Evolutionary conservation across 768 basidiomycete species (phyloP).

Genomic region (Cubamyces sp.): DNA sequence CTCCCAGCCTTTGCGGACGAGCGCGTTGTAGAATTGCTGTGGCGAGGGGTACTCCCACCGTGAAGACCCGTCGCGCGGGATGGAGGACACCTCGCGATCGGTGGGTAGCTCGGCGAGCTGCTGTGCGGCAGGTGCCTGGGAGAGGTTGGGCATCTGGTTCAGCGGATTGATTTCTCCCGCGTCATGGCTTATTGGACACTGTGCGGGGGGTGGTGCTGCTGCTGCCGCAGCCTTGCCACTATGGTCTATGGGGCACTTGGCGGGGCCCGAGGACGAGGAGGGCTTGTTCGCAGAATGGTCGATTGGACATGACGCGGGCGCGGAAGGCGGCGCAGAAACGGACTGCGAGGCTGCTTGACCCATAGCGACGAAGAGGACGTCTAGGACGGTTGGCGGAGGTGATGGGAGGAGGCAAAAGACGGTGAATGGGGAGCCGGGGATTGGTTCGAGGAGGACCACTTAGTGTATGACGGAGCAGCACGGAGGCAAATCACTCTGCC

Average conservation of each 20-base stretch:
- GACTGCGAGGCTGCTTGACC: constrained; percentile 36
- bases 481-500: constrained; percentile 8
- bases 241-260: constrained; percentile 46
- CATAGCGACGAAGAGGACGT: constrained; percentile 20
- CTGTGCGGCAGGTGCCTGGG: constrained; percentile 64
- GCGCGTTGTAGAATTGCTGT: constrained; percentile 97
- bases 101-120: constrained; percentile 69
- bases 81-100: constrained; percentile 78
- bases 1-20: constrained; percentile 96
- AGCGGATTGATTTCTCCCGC: constrained; percentile 56
- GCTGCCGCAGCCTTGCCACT: constrained; percentile 18
- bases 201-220: constrained; percentile 37
- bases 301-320: constrained; percentile 30
- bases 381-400: background rate
- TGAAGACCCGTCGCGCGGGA: constrained; percentile 65
- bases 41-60: constrained; percentile 97
- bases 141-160: constrained; percentile 89
- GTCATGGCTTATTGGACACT: constrained; percentile 68
- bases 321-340: constrained; percentile 23
- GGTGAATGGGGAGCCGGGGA: constrained; percentile 3
- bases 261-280: constrained; percentile 26
- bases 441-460: background rate
- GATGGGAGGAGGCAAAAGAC: background rate
- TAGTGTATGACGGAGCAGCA: constrained; percentile 19
- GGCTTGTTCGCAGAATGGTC: constrained; percentile 25